phyloP scores from a whole-genome alignment of 179 eudicot species.

The Amaranthus tricolor region DNA sequence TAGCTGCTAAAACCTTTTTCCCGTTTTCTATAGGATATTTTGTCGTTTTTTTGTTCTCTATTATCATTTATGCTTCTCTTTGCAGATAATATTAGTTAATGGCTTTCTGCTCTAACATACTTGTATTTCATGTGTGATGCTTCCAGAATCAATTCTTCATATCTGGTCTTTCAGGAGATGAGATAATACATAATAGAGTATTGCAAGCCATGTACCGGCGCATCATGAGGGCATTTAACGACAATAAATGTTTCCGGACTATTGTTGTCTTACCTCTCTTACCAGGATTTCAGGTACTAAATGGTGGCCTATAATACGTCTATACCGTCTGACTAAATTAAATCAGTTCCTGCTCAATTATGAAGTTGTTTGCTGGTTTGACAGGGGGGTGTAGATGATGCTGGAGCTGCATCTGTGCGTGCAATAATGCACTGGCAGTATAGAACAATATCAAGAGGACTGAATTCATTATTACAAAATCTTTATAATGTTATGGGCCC shows the following conservation, averaged over 20 bases:
- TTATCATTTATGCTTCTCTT: neutral
- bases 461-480: slow-evolving; percentile 84
- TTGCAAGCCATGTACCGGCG: slow-evolving; percentile 81
- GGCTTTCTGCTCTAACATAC: slow-evolving; percentile 20
- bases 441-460: slow-evolving; percentile 91
- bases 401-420: slow-evolving; percentile 97
- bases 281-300: slow-evolving; percentile 94
- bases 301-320: slow-evolving; percentile 13
- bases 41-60: neutral
- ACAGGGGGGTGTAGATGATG: slow-evolving; percentile 98
- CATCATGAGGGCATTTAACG: slow-evolving; percentile 76
- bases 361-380: slow-evolving; percentile 14
- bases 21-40: neutral
- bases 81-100: neutral
- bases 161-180: slow-evolving; percentile 97
- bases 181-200: slow-evolving; percentile 77
- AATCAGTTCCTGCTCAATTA: slow-evolving; percentile 5
- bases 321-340: slow-evolving; percentile 7
- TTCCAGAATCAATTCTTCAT: slow-evolving; percentile 97
- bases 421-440: slow-evolving; percentile 99
- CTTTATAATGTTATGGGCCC: slow-evolving; percentile 70
- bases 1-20: neutral
- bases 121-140: slow-evolving; percentile 19
- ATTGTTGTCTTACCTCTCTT: slow-evolving; percentile 90
- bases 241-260: slow-evolving; percentile 82